These are phyloP conservation scores for Metarhizium anisopliae DNA, from an alignment of 2,329 filamentous ascomycete genomes.

Conservation along the genomic window DNA sequence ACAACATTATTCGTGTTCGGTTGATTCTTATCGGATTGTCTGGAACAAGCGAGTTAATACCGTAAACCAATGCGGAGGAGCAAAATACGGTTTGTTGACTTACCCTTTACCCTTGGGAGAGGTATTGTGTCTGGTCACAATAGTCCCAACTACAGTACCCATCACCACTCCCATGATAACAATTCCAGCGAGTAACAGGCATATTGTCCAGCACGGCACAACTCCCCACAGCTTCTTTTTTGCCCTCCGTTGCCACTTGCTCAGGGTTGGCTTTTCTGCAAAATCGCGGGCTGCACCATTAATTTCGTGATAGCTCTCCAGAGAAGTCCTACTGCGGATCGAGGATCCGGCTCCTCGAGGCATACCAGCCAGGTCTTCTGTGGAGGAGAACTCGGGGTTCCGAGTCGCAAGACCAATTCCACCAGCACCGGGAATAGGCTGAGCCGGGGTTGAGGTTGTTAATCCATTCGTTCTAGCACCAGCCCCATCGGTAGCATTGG, in stretches of 20 bases:
- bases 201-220: constrained; percentile 53
- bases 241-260: constrained; percentile 45
- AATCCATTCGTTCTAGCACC: neutral
- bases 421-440: constrained; percentile 45
- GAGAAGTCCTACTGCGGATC: constrained; percentile 35
- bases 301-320: constrained; percentile 41
- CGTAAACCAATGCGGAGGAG: neutral
- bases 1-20: constrained; percentile 37
- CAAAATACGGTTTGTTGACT: constrained; percentile 3
- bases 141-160: constrained; percentile 37
- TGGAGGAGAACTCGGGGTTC: constrained; percentile 54
- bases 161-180: constrained; percentile 46
- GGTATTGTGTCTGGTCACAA: constrained; percentile 10
- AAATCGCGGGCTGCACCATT: constrained; percentile 37
- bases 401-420: constrained; percentile 52
- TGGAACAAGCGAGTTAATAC: constrained; percentile 3
- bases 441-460: neutral
- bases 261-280: constrained; percentile 37
- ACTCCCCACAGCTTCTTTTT: constrained; percentile 48
- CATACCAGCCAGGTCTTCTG: constrained; percentile 39
- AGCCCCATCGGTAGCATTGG: neutral
- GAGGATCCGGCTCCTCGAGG: constrained; percentile 37
- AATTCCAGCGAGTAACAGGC: constrained; percentile 37
- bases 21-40: constrained; percentile 16
- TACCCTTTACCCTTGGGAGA: constrained; percentile 14